Base-by-base conservation (phyloP, 1,284 basidiomycete genomes). In the Abortiporus biennis region DNA sequence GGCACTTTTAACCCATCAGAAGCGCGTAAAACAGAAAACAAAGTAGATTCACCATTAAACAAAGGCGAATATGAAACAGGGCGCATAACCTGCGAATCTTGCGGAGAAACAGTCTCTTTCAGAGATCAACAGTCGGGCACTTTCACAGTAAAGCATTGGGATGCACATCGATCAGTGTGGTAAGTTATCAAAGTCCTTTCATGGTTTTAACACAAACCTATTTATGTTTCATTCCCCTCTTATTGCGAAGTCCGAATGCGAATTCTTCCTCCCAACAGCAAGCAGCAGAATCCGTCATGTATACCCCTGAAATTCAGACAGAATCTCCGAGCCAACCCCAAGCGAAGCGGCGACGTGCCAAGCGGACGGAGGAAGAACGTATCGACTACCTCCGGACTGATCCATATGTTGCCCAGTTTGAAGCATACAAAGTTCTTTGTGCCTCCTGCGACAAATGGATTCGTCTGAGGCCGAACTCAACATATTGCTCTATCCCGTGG, bases 401-500 rank as follows among this genome's bases (percentile, higher is more conserved):
- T 58, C 79, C 80, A n/a, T 84, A 86, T 53, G 81, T 86, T 36
- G 80, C 78, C 19, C 68, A 80, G 50, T 86, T 85, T 58, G 85
- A 88, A 61, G 74, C 85, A 0, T 87, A 86, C 55, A 73, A 82
- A 16, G 84, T 88, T 23, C 69, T 86, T 4, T 88, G 85, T 59
- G 79, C 76, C 29, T 76, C 73, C 4, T 88, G 85, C 61, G 77
- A 85, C 59, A 86, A 85, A 57, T 88, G 85, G 85, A 87, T 88
- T 50, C 73, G 85, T 25, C 66, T 88, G 15, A 71, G 85, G 12
- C 84, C 84, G 32, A 88, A 88, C 58, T 86, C 83, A 41, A 86
- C 85, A 0, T 88, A 85, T 54, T 88, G 85, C 57, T 81, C 78
- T n/a, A 86, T 87, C 45, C 85, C 85, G 0, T 88, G 85, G 85